Evolutionary conservation across 2,329 filamentous ascomycete species (phyloP), one percentile per base, ranked within the genome.

Genomic region (Xylaria multiplex): DNA sequence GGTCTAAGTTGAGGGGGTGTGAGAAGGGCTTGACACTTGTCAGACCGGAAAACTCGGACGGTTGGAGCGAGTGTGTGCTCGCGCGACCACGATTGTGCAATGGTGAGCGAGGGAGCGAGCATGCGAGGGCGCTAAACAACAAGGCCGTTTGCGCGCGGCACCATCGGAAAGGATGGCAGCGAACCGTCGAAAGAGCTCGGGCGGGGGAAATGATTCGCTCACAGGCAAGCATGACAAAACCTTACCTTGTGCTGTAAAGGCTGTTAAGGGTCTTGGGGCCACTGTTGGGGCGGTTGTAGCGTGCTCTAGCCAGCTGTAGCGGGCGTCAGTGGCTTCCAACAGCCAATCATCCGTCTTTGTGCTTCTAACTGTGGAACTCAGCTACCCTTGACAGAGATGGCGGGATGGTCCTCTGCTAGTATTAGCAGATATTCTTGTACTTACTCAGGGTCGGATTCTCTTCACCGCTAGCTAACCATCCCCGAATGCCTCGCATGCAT

Each of bases 71-170:
- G 27, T 27, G 27, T 27, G 27, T 27, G 27, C 5, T 5, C 35
- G 13, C 22, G 19, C 50, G 13, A 32, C 49, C 37, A 49, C 16
- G 50, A 59, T 54, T 35, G 37, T 48, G 43, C 24, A 27, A 60
- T 53, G 9, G 65, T 50, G 40, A 49, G 56, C 56, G 42, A 6
- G n/a, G 48, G 35, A 27, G 27, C 32, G 32, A 7, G 2, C 27
- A 8, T 43, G 6, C 8, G 48, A 53, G 64, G 59, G 59, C 64
- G 64, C 55, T 63, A 62, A 59, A 40, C 11, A 16, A 40, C 2
- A 49, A 19, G 40, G 22, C 40, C 35, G n/a, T 59, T 62, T 63
- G 56, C 66, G 66, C 66, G 66, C 66, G 65, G 59, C 62, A 65
- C 60, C 40, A 37, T 58, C 56, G 35, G 60, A 53, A 7, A 13